These are phyloP conservation scores for Tothia fuscella DNA, from an alignment of 2,329 filamentous ascomycete genomes.

Conservation along the genomic window DNA sequence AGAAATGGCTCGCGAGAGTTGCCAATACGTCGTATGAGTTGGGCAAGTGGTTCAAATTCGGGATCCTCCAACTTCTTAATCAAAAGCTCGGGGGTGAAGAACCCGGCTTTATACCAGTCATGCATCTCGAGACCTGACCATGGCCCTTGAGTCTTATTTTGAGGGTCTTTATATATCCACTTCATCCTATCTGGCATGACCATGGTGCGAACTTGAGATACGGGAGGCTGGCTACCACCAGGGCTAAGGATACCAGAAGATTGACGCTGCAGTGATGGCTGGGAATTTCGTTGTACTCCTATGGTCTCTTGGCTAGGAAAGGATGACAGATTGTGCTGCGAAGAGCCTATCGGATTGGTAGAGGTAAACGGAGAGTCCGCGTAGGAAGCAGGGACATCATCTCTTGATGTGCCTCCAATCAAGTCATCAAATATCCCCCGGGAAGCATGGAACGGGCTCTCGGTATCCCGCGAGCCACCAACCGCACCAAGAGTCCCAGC, in stretches of 20 bases:
- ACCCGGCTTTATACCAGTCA: constrained; percentile 98
- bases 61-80: constrained; percentile 90
- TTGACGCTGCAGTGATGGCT: constrained; percentile 21
- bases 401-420: constrained; percentile 15
- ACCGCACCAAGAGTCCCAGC: constrained; percentile 18
- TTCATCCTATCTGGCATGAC: constrained; percentile 98
- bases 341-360: constrained; percentile 4
- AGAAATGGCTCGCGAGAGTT: constrained; percentile 96
- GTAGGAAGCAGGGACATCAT: constrained; percentile 3
- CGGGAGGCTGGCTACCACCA: constrained; percentile 55
- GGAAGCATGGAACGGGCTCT: constrained; percentile 27
- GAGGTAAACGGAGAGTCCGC: too few species aligned
- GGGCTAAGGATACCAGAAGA: constrained; percentile 30
- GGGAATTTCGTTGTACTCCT: constrained; percentile 15
- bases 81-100: constrained; percentile 87
- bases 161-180: constrained; percentile 95
- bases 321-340: not conserved
- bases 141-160: constrained; percentile 82
- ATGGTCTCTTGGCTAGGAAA: constrained; percentile 5
- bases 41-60: constrained; percentile 89
- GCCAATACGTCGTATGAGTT: constrained; percentile 88
- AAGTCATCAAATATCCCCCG: constrained; percentile 29
- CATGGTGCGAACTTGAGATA: constrained; percentile 71
- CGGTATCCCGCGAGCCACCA: constrained; percentile 24
- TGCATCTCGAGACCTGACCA: constrained; percentile 98